Percentiles rank a stretch among this genome's conserved stretches.
phyloP scores from a whole-genome alignment of 2,329 filamentous ascomycete species.

The Nannizzia gypsea region DNA sequence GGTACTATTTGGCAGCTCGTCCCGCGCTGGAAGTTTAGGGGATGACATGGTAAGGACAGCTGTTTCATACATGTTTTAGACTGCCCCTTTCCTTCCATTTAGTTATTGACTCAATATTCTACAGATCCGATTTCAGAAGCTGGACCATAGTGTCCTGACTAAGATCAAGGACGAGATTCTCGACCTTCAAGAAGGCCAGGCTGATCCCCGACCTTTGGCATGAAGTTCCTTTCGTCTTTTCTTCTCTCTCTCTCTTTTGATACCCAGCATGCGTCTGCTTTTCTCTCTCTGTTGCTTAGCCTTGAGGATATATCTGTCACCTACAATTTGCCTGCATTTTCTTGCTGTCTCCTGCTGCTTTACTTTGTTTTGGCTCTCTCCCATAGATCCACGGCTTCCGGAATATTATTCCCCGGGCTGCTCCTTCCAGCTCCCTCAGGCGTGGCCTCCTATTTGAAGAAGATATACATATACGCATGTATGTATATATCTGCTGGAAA shows the following conservation, averaged over 20 bases:
- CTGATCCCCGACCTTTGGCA: background rate
- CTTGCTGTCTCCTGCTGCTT: background rate
- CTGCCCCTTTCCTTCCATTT: background rate
- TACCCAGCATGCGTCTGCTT: background rate
- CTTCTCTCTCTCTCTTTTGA: background rate
- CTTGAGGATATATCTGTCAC: background rate
- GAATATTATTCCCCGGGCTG: background rate
- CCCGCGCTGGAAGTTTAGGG: conserved; percentile 42
- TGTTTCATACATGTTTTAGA: background rate
- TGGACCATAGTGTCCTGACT: conserved; percentile 24
- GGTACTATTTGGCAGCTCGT: conserved; percentile 59
- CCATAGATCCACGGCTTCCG: background rate
- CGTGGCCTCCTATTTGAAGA: background rate
- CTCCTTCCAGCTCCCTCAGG: background rate
- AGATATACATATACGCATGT: background rate
- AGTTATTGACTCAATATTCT: conserved; percentile 6
- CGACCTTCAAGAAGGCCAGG: conserved; percentile 14
- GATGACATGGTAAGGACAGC: conserved; percentile 42
- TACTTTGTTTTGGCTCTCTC: background rate
- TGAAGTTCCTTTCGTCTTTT: too few species aligned
- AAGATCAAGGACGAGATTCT: conserved; percentile 29
- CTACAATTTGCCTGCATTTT: background rate
- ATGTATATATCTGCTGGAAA: background rate
- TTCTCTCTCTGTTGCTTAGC: background rate
- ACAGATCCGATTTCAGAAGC: conserved; percentile 31